These are phyloP conservation scores for Jamesozyma hellenica DNA, from an alignment of 805 yeast species.

Conservation along the genomic window DNA sequence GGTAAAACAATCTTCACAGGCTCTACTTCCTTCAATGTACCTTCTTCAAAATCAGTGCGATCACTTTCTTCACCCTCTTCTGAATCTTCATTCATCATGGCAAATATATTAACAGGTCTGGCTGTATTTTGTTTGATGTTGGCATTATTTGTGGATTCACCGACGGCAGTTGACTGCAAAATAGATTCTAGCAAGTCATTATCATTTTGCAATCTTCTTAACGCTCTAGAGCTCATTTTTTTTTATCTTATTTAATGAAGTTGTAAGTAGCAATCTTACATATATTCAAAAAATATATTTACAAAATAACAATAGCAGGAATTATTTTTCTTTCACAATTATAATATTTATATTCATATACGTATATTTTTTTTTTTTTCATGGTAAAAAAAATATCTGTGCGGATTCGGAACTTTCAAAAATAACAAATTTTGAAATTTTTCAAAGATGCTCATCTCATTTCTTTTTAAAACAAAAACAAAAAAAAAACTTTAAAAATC, in stretches of 20 bases:
- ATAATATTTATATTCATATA: too few species aligned
- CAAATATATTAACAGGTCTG: conserved; percentile 17
- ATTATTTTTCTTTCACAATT: too few species aligned
- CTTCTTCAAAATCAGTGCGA: too few species aligned
- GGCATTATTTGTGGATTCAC: background rate
- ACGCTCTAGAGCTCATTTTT: conserved; percentile 29
- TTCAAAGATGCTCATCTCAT: conserved; percentile 15
- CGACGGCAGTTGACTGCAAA: conserved; percentile 5
- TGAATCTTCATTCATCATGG: conserved; percentile 20
- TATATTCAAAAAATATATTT: too few species aligned
- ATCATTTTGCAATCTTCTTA: conserved; percentile 29
- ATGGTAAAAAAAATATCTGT: too few species aligned
- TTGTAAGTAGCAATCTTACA: too few species aligned
- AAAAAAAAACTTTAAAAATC: background rate
- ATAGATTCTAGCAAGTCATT: conserved; percentile 20
- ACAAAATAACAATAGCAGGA: too few species aligned
- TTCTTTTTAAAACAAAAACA: background rate
- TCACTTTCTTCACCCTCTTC: conserved; percentile 7
- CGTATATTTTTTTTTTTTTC: too few species aligned
- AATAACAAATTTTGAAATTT: conserved; percentile 1
- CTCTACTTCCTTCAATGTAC: background rate
- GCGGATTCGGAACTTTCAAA: too few species aligned
- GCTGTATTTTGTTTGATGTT: conserved; percentile 1
- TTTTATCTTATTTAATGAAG: background rate
- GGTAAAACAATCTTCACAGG: conserved; percentile 1